These are phyloP conservation scores for Rhododendron henanense DNA, from an alignment of 148 eudicot genomes.

Conservation along the genomic window DNA sequence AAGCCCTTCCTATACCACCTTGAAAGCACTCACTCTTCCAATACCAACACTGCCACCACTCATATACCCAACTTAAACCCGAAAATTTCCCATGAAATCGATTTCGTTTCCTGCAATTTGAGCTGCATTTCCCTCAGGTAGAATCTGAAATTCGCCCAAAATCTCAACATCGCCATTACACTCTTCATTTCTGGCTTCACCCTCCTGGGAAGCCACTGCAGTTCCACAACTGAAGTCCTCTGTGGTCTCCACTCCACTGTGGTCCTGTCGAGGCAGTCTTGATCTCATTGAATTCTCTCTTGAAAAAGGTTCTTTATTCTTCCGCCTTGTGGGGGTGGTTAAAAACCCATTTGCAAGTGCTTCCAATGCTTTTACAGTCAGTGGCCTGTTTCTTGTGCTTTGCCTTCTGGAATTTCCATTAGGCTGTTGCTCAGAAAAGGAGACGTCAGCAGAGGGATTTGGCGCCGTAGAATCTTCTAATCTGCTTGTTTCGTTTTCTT, in stretches of 20 bases:
- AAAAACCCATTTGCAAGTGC: conserved; percentile 40
- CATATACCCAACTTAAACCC: neutral
- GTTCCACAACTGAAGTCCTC: conserved; percentile 9
- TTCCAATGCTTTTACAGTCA: conserved; percentile 35
- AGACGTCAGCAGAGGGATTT: neutral
- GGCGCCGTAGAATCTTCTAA: neutral
- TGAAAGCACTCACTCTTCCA: conserved; percentile 6
- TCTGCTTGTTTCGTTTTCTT: neutral
- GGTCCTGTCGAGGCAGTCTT: conserved; percentile 4
- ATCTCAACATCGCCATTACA: neutral
- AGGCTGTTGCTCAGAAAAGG: conserved; percentile 16
- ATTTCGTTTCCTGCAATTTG: conserved; percentile 8
- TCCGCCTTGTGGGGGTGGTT: conserved; percentile 22
- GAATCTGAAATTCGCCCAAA: conserved; percentile 7
- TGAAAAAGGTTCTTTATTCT: conserved; percentile 7
- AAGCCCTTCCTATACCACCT: neutral
- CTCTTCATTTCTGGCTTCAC: conserved; percentile 11
- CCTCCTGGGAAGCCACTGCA: neutral
- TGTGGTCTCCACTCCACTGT: conserved; percentile 8
- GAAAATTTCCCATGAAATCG: neutral
- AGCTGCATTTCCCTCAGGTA: conserved; percentile 11
- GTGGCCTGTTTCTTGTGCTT: conserved; percentile 39
- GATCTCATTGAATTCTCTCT: neutral
- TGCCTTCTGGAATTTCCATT: conserved; percentile 28
- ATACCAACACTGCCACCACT: neutral